Evolutionary conservation across 2,329 filamentous ascomycete species (phyloP).

Genomic region (Endocalyx cinctus): DNA sequence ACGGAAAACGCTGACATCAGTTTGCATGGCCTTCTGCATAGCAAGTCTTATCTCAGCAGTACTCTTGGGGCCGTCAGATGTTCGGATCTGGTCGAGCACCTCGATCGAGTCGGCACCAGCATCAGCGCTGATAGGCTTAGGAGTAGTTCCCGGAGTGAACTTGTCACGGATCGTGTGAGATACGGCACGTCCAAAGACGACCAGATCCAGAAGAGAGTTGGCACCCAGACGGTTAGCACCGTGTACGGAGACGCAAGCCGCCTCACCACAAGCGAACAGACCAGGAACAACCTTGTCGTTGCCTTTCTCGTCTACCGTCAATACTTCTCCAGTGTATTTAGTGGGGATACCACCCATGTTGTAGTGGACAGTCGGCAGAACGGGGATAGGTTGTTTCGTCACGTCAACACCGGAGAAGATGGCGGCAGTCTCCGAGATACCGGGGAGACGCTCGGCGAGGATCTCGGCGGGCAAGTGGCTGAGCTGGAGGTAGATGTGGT

Average conservation of each 20-base stretch:
- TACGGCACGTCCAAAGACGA: constrained; percentile 96
- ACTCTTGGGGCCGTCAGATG: constrained; percentile 75
- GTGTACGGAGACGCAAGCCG: constrained; percentile 95
- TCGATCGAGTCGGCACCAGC: constrained; percentile 84
- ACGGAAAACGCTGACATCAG: constrained; percentile 93
- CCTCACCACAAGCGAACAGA: constrained; percentile 94
- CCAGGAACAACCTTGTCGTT: constrained; percentile 92
- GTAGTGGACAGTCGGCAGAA: constrained; percentile 96
- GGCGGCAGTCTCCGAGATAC: constrained; percentile 96
- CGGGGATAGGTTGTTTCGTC: constrained; percentile 92
- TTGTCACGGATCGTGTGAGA: constrained; percentile 96
- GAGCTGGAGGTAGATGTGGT: constrained; percentile 97
- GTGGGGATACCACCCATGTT: constrained; percentile 99
- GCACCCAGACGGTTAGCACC: constrained; percentile 96
- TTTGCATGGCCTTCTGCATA: constrained; percentile 99
- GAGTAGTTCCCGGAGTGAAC: constrained; percentile 76
- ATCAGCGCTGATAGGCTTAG: constrained; percentile 76
- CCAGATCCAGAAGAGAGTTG: constrained; percentile 95
- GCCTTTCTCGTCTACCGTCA: constrained; percentile 80
- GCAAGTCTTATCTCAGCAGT: constrained; percentile 83
- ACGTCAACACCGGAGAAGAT: constrained; percentile 98
- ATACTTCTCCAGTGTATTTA: constrained; percentile 92
- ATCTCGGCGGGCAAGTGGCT: constrained; percentile 90
- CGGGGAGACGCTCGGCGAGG: constrained; percentile 91
- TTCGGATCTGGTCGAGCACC: constrained; percentile 81